A percentile compares a stretch with the other conserved stretches of the same genome.
Evolutionary conservation across 257 asterid genomes (phyloP).

Genomic region (Salvia miltiorrhiza): DNA sequence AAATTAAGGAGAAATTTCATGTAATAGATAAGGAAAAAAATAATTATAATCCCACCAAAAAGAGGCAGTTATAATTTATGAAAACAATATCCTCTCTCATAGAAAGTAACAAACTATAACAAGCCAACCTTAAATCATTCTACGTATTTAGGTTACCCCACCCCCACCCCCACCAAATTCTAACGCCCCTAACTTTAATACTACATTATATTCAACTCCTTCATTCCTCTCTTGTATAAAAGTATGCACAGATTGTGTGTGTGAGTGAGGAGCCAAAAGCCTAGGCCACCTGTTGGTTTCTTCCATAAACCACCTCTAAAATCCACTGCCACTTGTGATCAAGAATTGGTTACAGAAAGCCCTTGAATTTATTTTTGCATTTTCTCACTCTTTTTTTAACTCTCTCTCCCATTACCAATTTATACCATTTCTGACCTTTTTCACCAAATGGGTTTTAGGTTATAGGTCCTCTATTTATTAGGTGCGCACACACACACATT

Average conservation of each 20-base stretch:
- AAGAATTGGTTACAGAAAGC: constrained; percentile 31
- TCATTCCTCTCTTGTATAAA: background rate
- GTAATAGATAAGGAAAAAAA: constrained; percentile 21
- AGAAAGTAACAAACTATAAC: constrained; percentile 13
- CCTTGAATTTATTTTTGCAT: constrained; percentile 21
- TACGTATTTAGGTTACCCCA: background rate
- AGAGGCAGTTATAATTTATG: constrained; percentile 24
- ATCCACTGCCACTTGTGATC: constrained; percentile 41
- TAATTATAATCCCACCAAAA: constrained; percentile 29
- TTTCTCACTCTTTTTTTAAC: background rate
- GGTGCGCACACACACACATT: constrained; percentile 25
- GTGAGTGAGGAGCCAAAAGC: constrained; percentile 8
- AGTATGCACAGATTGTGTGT: constrained; percentile 15
- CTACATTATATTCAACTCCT: background rate
- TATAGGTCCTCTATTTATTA: constrained; percentile 21
- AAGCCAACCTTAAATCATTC: constrained; percentile 15
- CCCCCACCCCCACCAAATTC: background rate
- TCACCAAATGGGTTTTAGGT: constrained; percentile 42
- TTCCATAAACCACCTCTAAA: constrained; percentile 29
- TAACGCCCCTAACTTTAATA: constrained; percentile 30
- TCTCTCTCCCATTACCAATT: constrained; percentile 29
- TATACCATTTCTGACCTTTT: constrained; percentile 43
- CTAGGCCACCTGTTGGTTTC: constrained; percentile 26
- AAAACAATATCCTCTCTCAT: constrained; percentile 12
- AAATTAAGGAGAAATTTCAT: background rate